Evolutionary conservation across 768 basidiomycete genomes (phyloP), one percentile per base, ranked within the genome.

Genomic region (Boletus rubescentipes): DNA sequence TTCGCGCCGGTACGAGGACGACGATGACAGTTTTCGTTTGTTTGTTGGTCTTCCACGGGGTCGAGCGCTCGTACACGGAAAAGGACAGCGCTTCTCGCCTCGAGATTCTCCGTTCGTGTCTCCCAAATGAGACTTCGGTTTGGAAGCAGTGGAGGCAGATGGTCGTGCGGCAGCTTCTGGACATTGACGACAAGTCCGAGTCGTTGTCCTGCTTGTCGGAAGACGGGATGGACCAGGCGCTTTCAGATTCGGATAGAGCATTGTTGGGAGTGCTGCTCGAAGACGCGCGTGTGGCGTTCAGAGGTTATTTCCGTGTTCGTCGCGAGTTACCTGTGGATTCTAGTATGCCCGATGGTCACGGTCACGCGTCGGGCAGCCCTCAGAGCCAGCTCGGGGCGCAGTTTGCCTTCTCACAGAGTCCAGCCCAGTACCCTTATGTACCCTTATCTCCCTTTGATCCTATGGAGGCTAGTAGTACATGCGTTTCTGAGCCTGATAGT

Each of bases 121-220:
- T 68, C 4, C n/a, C 50, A 18, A 68, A 68, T 21, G 46, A 61
- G 4, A 68, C 67, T 8, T 9, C 4, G 14, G 58, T 61, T 16
- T 68, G 65, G 61, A 31, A 9, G 29, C 41, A 34, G 20, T 68
- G 67, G 67, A 43, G 6, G n/a, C 23, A 36, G 0, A 68, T 55
- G 51, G 61, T 68, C 8, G 30, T 58, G 23, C 5, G 38, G 1
- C 59, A 66, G 20, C 52, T 66, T n/a, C 16, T 51, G 15, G 4
- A 51, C 14, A 3, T 49, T 1, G 38, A 53, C 5, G 18, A 16
- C 16, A 0, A 20, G 8, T 16, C 44, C 4, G n/a, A 12, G 2
- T 38, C 12, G 10, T 47, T 54, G 9, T 16, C 39, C 23, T 39
- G 34, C 23, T 37, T 54, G 43, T 5, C 35, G 21, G 49, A 41